These are phyloP conservation scores for Trichoderma lentiforme DNA, from an alignment of 2,329 filamentous ascomycete genomes.

Conservation along the genomic window DNA sequence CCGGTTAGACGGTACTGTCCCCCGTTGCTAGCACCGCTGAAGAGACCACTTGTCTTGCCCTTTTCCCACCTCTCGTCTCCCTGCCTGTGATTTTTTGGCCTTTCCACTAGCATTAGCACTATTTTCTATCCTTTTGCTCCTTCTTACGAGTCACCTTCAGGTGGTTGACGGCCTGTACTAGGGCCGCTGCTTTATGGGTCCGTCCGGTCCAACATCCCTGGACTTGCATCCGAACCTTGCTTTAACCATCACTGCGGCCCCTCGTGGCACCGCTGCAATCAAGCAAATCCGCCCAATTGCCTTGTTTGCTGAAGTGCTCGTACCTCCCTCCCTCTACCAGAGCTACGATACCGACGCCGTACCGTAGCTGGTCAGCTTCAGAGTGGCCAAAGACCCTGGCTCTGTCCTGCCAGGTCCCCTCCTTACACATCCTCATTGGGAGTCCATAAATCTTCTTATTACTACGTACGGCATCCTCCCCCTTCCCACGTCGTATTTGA, in stretches of 20 bases:
- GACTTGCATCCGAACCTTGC: conserved; percentile 9
- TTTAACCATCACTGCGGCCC: not conserved
- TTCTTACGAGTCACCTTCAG: conserved; percentile 7
- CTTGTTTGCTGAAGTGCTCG: not conserved
- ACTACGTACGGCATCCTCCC: conserved; percentile 8
- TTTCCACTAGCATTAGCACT: not conserved
- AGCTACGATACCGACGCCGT: not conserved
- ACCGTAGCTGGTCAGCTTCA: not conserved
- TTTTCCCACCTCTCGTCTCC: not conserved
- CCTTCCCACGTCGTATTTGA: conserved; percentile 10
- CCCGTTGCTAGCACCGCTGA: not conserved
- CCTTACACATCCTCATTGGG: conserved; percentile 3
- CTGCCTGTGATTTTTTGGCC: not conserved
- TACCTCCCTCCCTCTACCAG: not conserved
- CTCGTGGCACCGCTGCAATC: conserved; percentile 8
- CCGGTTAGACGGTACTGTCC: not conserved
- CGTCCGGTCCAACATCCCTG: not conserved
- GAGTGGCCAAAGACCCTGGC: not conserved
- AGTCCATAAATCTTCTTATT: conserved; percentile 4
- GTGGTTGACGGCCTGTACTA: not conserved
- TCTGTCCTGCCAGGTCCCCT: not conserved
- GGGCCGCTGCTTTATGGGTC: not conserved
- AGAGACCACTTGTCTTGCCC: not conserved
- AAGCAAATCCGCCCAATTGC: not conserved
- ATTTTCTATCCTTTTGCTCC: not conserved